Evolutionary conservation across 495 filamentous ascomycete genomes (phyloP).

Genomic region (Bathelium albidoporum): DNA sequence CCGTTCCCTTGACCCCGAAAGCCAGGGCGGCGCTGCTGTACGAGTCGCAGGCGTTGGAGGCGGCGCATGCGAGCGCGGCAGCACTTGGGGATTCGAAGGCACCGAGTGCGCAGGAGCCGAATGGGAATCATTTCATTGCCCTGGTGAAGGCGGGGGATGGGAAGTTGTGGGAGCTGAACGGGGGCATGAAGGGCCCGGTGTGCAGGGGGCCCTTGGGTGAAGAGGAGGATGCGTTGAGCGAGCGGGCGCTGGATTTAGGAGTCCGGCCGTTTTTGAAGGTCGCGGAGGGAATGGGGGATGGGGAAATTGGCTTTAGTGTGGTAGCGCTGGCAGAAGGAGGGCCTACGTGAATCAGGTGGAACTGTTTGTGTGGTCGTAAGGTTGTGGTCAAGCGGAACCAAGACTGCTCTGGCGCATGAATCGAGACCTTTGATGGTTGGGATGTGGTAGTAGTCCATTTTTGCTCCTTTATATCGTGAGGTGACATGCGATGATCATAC

Average conservation of each 20-base stretch:
- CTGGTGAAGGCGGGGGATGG: conserved; percentile 69
- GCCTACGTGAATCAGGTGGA: background rate
- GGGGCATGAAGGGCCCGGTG: conserved; percentile 60
- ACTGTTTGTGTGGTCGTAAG: background rate
- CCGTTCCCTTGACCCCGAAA: conserved; percentile 42
- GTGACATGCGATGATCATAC: background rate
- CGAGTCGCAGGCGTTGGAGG: conserved; percentile 56
- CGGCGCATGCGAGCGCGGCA: conserved; percentile 62
- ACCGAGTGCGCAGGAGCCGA: conserved; percentile 39
- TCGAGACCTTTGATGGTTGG: background rate
- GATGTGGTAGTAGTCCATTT: background rate
- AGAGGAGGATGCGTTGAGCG: conserved; percentile 59
- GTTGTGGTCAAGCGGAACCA: background rate
- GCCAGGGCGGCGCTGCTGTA: conserved; percentile 64
- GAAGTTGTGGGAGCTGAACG: conserved; percentile 78
- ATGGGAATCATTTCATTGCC: conserved; percentile 59
- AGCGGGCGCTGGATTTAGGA: conserved; percentile 53
- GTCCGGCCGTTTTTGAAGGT: conserved; percentile 50
- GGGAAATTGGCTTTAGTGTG: conserved; percentile 63
- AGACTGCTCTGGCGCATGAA: background rate
- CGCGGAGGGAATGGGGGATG: conserved; percentile 40
- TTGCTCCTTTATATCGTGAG: background rate
- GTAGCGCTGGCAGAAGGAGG: conserved; percentile 47
- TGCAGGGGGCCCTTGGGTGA: conserved; percentile 43
- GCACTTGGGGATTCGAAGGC: conserved; percentile 60